Evolutionary conservation across 2,329 filamentous ascomycete genomes (phyloP).

Genomic region (Fusarium aywerte): DNA sequence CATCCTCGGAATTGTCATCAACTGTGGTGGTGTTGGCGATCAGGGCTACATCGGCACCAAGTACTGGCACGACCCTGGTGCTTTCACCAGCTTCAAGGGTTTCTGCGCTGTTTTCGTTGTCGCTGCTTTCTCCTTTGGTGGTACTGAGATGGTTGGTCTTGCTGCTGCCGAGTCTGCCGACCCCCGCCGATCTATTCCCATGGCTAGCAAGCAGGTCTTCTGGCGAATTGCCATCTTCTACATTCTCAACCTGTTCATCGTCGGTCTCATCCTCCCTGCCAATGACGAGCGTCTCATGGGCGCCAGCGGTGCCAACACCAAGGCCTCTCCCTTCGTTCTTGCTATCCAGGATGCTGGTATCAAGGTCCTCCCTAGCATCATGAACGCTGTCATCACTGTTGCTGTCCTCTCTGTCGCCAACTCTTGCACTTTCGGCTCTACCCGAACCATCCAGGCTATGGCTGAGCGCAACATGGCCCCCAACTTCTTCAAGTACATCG

Average conservation of each 20-base stretch:
- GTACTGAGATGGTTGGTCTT: constrained; percentile 80
- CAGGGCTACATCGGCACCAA: constrained; percentile 81
- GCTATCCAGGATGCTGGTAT: constrained; percentile 89
- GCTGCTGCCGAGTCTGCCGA: constrained; percentile 81
- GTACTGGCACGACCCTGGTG: constrained; percentile 82
- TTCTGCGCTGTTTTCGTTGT: constrained; percentile 81
- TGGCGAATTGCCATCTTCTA: constrained; percentile 96
- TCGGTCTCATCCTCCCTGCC: constrained; percentile 85
- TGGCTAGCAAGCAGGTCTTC: constrained; percentile 91
- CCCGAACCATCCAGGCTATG: constrained; percentile 87
- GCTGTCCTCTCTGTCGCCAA: constrained; percentile 93
- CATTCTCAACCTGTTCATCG: constrained; percentile 80
- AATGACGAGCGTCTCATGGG: constrained; percentile 71
- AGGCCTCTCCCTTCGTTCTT: constrained; percentile 91
- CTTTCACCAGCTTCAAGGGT: constrained; percentile 85
- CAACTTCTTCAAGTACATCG: constrained; percentile 80
- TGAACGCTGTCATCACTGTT: constrained; percentile 94
- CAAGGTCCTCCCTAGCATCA: constrained; percentile 81
- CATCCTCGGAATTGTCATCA: constrained; percentile 85
- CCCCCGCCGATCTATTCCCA: constrained; percentile 82
- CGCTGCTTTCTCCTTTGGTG: constrained; percentile 77
- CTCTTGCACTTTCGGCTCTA: constrained; percentile 90
- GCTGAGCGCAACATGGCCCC: constrained; percentile 90
- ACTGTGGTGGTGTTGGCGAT: constrained; percentile 79
- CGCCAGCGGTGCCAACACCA: constrained; percentile 69